phyloP scores from a whole-genome alignment of 2,329 filamentous ascomycete species.

The Microdochium paspali region DNA sequence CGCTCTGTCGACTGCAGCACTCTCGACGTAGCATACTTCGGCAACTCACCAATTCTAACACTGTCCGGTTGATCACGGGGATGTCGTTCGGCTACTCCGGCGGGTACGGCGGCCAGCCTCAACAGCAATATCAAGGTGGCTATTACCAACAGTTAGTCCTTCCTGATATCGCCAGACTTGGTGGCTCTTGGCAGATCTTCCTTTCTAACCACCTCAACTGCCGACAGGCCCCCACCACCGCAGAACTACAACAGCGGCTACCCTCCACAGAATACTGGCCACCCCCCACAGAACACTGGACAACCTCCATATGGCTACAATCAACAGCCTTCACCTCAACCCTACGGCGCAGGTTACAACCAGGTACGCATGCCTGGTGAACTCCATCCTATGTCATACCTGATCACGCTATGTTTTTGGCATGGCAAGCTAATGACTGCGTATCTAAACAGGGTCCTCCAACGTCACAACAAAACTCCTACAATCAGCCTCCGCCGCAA shows the following conservation, averaged over 20 bases:
- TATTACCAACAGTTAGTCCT: slow-evolving; percentile 18
- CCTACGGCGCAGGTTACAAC: not conserved
- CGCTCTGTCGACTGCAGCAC: no score
- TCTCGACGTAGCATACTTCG: no score
- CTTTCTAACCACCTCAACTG: not conserved
- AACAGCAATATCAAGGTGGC: slow-evolving; percentile 17
- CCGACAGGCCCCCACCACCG: not conserved
- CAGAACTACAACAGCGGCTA: slow-evolving; percentile 28
- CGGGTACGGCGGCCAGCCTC: slow-evolving; percentile 19
- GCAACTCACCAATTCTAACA: no score
- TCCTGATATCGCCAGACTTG: not conserved
- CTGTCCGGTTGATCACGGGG: not conserved
- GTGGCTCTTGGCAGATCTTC: not conserved
- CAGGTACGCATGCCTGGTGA: not conserved
- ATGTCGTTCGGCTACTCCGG: slow-evolving; percentile 23
- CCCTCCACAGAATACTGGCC: slow-evolving; percentile 30
- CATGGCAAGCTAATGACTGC: slow-evolving; percentile 2
- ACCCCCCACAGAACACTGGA: slow-evolving; percentile 31
- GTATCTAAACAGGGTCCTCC: slow-evolving; percentile 20
- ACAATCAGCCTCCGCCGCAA: slow-evolving; percentile 22
- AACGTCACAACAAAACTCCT: slow-evolving; percentile 31
- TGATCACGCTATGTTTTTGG: slow-evolving; percentile 8
- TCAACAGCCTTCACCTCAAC: slow-evolving; percentile 22
- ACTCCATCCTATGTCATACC: not conserved
- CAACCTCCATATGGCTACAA: slow-evolving; percentile 36